phyloP scores from a whole-genome alignment of 2,329 filamentous ascomycete species.

The Penicillium sclerotiorum region DNA sequence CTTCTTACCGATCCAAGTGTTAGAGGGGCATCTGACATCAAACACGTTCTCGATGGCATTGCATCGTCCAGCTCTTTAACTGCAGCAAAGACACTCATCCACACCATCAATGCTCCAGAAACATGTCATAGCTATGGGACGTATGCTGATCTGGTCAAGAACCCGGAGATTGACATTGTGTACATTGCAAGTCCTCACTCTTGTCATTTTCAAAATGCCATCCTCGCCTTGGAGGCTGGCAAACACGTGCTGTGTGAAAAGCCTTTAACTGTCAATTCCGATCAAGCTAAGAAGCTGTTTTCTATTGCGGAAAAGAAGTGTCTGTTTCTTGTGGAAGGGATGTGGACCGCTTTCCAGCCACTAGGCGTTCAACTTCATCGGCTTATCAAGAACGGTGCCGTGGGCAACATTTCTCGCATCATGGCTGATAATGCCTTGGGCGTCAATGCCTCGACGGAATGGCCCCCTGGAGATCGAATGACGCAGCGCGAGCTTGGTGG shows the following conservation, averaged over 20 bases:
- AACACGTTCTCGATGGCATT: neutral
- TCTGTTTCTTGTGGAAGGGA: constrained; percentile 16
- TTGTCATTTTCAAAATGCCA: constrained; percentile 48
- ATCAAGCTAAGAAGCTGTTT: constrained; percentile 51
- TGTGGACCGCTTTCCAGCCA: constrained; percentile 16
- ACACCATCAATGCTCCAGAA: neutral
- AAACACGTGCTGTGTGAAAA: constrained; percentile 62
- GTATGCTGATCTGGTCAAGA: constrained; percentile 18
- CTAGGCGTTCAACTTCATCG: neutral
- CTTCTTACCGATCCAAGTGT: neutral
- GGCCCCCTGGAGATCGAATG: neutral
- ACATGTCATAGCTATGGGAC: constrained; percentile 3
- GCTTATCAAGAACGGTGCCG: neutral
- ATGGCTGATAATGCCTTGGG: neutral
- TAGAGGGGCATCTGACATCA: neutral
- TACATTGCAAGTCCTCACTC: constrained; percentile 33
- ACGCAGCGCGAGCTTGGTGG: constrained; percentile 1
- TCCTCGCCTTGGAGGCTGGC: constrained; percentile 50
- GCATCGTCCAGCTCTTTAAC: neutral
- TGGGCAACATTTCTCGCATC: constrained; percentile 3
- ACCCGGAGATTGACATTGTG: constrained; percentile 31
- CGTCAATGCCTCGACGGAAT: neutral
- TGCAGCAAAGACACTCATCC: neutral
- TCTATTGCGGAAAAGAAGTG: constrained; percentile 30
- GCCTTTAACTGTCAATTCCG: constrained; percentile 50